Percentiles rank a stretch among this genome's conserved stretches.
These are phyloP conservation scores for Aureobasidium namibiae DNA, from an alignment of 2,329 filamentous ascomycete genomes.

Conservation along the genomic window DNA sequence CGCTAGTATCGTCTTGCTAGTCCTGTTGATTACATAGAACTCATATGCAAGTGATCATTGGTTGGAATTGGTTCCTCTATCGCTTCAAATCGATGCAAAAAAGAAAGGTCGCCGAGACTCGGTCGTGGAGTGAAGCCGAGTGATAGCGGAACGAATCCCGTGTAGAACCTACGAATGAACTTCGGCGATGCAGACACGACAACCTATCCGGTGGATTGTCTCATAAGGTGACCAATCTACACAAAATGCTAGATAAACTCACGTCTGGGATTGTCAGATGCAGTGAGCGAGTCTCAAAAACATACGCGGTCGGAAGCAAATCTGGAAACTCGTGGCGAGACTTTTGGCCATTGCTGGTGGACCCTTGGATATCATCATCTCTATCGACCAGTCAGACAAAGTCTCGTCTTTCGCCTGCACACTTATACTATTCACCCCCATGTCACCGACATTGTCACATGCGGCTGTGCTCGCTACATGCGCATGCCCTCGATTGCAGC, in stretches of 20 bases:
- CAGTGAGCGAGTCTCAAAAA: not conserved
- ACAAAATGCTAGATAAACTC: not conserved
- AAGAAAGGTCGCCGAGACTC: not conserved
- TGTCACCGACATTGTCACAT: not conserved
- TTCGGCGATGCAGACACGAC: not conserved
- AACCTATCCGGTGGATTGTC: too few relatives aligned
- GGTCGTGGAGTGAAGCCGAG: not conserved
- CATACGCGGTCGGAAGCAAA: not conserved
- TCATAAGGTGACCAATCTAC: too few relatives aligned
- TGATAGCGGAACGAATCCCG: not conserved
- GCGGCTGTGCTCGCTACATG: not conserved
- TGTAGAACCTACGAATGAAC: not conserved
- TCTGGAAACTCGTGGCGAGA: not conserved
- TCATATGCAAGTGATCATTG: too few relatives aligned
- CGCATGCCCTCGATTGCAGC: not conserved
- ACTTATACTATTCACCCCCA: not conserved
- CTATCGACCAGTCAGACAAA: not conserved
- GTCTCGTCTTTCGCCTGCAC: not conserved
- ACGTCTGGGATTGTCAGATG: not conserved
- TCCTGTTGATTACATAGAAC: too few relatives aligned
- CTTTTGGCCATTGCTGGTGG: too few relatives aligned
- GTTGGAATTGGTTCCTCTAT: too few relatives aligned
- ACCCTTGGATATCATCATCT: not conserved
- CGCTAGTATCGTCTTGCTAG: too few relatives aligned
- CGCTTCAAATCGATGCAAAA: not conserved